Evolutionary conservation across 305 asterid genomes (phyloP), one percentile per base, ranked within the genome.

Genomic region (Plantago lanceolata): DNA sequence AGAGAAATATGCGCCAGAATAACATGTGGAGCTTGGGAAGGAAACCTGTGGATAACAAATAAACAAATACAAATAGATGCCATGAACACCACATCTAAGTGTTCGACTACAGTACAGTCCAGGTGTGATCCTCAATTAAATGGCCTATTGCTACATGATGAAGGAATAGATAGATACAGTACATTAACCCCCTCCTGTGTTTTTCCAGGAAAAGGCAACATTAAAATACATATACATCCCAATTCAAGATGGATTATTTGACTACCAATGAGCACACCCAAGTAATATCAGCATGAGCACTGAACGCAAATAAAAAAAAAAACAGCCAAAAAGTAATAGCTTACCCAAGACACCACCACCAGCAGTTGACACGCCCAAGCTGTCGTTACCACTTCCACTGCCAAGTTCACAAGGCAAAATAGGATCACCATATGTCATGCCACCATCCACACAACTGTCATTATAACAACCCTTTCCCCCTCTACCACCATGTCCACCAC

Each of bases 401-500:
- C 99, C 99, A 59, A 84, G 81, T 76, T 90, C 96, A 82, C 99
- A 94, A 70, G 99, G 99, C 72, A 94, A 78, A 65, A 62, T 43
- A 67, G 91, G 83, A 77, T 85, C 73, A 65, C 99, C 99, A 75
- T 94, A 94, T 48, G 94, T 33, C 63, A 77, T 69, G 64, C 99
- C 99, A 68, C 99, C 99, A 15, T 73, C 84, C 67, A 82, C 61
- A 67, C 96, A 90, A 75, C 81, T 85, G 57, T 63, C 88, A 69
- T 82, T 79, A 59, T 67, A 86, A 86, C 96, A 90, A 21, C 86
- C 96, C 82, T 71, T 73, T 67, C 99, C 97, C 66, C 97, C 99
- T 76, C 74, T 84, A 74, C 99, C 99, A 61, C 99, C 99, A 75
- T 94, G 89, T 47, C 99, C 99, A 64, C 88, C 99, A 64, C 99